phyloP scores from a whole-genome alignment of 441 rosid genomes.

The Sinapis alba region DNA sequence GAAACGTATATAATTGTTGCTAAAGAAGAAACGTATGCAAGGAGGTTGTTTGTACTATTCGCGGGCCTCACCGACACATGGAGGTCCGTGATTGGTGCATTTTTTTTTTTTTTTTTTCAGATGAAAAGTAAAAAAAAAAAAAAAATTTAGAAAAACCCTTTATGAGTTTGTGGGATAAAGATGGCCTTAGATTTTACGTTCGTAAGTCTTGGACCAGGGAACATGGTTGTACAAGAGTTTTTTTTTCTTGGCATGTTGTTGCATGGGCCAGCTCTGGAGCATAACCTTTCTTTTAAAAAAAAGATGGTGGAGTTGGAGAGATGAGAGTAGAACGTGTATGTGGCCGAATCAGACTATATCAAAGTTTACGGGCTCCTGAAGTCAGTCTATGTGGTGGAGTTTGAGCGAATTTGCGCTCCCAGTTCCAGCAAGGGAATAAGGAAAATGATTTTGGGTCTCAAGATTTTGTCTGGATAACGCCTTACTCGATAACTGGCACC shows the following conservation, averaged over 20 bases:
- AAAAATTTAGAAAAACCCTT: no score
- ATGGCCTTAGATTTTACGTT: neutral
- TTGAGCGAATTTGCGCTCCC: neutral
- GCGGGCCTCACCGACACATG: no score
- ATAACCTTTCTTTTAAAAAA: neutral
- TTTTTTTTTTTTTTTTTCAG: no score
- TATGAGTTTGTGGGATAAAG: no score
- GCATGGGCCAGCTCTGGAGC: neutral
- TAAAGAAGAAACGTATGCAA: no score
- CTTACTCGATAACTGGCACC: neutral
- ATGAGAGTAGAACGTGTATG: neutral
- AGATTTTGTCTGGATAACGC: neutral
- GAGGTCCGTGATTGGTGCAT: no score
- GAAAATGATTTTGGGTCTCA: neutral
- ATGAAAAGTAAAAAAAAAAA: no score
- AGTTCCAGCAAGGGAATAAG: neutral
- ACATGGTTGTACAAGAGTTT: neutral
- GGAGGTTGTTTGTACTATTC: no score
- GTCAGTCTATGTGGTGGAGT: neutral
- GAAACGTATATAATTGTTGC: no score
- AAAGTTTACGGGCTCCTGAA: neutral
- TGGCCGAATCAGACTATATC: neutral
- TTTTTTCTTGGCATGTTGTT: neutral
- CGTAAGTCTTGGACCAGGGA: neutral
- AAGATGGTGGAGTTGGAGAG: neutral